Conservation (phyloP, 2,329 filamentous ascomycete genomes). For the Dichotomopilus funicola region DNA sequence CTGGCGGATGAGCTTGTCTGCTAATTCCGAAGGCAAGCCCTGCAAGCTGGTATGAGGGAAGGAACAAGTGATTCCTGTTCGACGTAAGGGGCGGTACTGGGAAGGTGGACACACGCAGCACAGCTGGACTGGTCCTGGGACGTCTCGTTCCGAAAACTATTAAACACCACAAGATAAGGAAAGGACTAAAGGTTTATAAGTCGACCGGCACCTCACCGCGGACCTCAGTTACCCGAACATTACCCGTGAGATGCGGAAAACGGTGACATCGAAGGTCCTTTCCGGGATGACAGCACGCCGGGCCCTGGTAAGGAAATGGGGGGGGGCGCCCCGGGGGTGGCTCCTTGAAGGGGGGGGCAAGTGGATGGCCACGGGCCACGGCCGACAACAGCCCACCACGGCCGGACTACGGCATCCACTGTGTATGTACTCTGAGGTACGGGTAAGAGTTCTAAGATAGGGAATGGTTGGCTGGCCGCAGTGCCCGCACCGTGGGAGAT, state of each 20-base stretch:
- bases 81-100: not conserved
- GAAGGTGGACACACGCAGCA: constrained; percentile 8
- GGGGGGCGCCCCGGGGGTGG: not conserved
- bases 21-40: not conserved
- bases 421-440: not conserved
- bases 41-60: not conserved
- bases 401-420: constrained; percentile 17
- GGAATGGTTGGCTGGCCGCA: too few relatives aligned
- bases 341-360: too few relatives aligned
- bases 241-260: constrained; percentile 25
- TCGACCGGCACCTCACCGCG: not conserved
- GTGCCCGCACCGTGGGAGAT: constrained; percentile 22
- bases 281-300: constrained; percentile 6
- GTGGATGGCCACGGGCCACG: too few relatives aligned
- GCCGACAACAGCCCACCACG: not conserved
- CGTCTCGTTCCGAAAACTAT: not conserved
- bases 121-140: constrained; percentile 4
- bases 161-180: constrained; percentile 5
- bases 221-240: constrained; percentile 21
- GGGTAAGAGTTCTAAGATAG: too few relatives aligned
- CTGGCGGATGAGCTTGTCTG: not conserved
- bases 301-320: not conserved
- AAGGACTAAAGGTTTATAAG: constrained; percentile 15
- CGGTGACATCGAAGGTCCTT: constrained; percentile 7
- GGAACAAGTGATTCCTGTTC: not conserved